phyloP scores from a whole-genome alignment of 2,329 filamentous ascomycete genomes.

The Claviceps sp. region DNA sequence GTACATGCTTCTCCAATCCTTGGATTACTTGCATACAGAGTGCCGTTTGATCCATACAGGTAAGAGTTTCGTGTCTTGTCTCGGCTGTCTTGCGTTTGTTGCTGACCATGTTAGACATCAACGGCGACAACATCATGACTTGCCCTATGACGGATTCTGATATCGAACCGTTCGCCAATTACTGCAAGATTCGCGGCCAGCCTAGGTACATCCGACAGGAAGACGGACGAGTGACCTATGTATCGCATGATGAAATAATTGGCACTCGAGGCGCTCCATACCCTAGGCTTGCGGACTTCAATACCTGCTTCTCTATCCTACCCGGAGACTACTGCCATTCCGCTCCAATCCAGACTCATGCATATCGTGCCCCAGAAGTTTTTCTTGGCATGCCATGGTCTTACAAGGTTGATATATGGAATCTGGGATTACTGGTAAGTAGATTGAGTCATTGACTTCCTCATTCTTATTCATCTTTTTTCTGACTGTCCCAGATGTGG shows the following conservation, averaged over 20 bases:
- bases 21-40: too few species aligned
- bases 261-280: too few species aligned
- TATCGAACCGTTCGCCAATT: neutral
- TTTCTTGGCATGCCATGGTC: constrained; percentile 12
- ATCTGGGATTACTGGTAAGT: constrained; percentile 11
- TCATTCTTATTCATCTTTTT: neutral
- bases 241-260: neutral
- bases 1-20: neutral
- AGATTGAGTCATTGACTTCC: too few species aligned
- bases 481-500: constrained; percentile 10
- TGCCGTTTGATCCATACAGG: too few species aligned
- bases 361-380: constrained; percentile 12
- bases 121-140: constrained; percentile 12
- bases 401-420: constrained; percentile 11
- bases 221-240: neutral
- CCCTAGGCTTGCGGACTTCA: neutral
- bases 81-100: neutral
- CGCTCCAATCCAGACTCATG: constrained; percentile 10
- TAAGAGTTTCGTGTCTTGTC: constrained; percentile 1
- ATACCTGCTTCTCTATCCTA: constrained; percentile 1
- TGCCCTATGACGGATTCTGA: neutral
- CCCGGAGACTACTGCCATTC: constrained; percentile 4
- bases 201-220: neutral
- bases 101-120: constrained; percentile 9
- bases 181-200: neutral